These are phyloP conservation scores for Lodderomyces parapsilosis DNA, from an alignment of 1,139 yeast species.

Conservation along the genomic window DNA sequence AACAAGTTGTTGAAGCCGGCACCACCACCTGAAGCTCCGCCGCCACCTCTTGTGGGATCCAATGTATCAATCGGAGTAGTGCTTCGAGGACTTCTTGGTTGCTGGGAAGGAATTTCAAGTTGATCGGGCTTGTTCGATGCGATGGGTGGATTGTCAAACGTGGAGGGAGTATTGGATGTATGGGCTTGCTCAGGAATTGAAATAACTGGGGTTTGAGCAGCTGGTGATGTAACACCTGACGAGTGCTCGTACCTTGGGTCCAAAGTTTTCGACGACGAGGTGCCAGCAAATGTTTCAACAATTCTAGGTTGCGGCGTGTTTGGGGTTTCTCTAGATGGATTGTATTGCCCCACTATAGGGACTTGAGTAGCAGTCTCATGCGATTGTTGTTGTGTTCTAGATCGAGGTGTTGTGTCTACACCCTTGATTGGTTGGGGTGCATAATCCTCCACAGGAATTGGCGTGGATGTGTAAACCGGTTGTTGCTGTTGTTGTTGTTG, in stretches of 20 bases:
- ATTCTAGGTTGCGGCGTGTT: slow-evolving; percentile 13
- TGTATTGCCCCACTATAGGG: slow-evolving; percentile 11
- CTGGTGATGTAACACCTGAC: slow-evolving; percentile 1
- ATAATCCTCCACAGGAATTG: slow-evolving; percentile 5
- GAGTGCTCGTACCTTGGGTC: slow-evolving; percentile 17
- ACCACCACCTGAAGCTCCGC: slow-evolving; percentile 22
- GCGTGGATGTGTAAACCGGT: slow-evolving; percentile 8
- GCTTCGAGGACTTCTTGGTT: slow-evolving; percentile 32
- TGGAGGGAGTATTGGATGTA: slow-evolving; percentile 37
- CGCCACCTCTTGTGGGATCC: slow-evolving; percentile 32
- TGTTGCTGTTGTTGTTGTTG: slow-evolving; percentile 6
- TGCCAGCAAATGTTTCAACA: slow-evolving; percentile 11
- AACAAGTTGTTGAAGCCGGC: slow-evolving; percentile 36
- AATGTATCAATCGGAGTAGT: slow-evolving; percentile 26
- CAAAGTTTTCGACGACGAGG: slow-evolving; percentile 17
- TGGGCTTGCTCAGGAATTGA: slow-evolving; percentile 72
- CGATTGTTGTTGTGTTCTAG: slow-evolving; percentile 9
- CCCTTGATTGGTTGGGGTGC: slow-evolving; percentile 9
- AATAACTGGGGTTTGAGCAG: slow-evolving; percentile 17
- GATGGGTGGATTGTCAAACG: slow-evolving; percentile 16
- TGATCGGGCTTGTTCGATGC: slow-evolving; percentile 12
- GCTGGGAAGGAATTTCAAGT: slow-evolving; percentile 30
- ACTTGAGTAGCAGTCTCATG: slow-evolving; percentile 17
- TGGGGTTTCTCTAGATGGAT: slow-evolving; percentile 8
- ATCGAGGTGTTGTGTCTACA: background rate